Conservation (phyloP, 768 basidiomycete species). For the Pleurotus salmoneostramineus region DNA sequence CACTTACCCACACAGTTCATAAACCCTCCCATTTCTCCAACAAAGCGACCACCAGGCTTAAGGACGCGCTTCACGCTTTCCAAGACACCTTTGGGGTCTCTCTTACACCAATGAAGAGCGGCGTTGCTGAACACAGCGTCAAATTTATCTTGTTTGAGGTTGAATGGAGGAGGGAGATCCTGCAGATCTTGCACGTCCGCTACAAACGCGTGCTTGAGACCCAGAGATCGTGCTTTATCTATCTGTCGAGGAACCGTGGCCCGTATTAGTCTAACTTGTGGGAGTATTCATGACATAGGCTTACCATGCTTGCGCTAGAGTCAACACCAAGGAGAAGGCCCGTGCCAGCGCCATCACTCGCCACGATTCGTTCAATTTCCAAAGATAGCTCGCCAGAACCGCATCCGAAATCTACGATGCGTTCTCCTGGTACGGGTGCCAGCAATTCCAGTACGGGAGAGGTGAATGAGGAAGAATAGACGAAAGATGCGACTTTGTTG, state of each 20-base stretch:
- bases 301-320: conserved; percentile 68
- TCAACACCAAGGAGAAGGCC: conserved; percentile 71
- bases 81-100: conserved; percentile 63
- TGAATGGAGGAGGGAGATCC: conserved; percentile 16
- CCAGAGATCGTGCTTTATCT: conserved; percentile 42
- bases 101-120: conserved; percentile 83
- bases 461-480: conserved; percentile 54
- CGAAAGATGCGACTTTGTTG: conserved; percentile 62
- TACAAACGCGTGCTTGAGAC: conserved; percentile 42
- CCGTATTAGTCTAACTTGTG: conserved; percentile 1
- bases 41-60: conserved; percentile 68
- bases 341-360: conserved; percentile 32
- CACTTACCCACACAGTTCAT: conserved; percentile 52
- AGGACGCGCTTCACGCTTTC: conserved; percentile 54
- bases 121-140: conserved; percentile 83
- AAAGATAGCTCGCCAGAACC: conserved; percentile 78
- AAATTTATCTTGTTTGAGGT: conserved; percentile 35
- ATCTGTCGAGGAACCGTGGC: conserved; percentile 33
- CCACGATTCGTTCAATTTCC: conserved; percentile 50
- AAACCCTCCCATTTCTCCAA: conserved; percentile 76
- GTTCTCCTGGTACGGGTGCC: conserved; percentile 60
- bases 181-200: conserved; percentile 51
- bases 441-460: conserved; percentile 57
- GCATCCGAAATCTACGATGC: conserved; percentile 76
- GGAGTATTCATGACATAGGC: conserved; percentile 12